Evolutionary conservation across 1,284 basidiomycete species (phyloP).

Genomic region (Tetrapyrgos nigripes): DNA sequence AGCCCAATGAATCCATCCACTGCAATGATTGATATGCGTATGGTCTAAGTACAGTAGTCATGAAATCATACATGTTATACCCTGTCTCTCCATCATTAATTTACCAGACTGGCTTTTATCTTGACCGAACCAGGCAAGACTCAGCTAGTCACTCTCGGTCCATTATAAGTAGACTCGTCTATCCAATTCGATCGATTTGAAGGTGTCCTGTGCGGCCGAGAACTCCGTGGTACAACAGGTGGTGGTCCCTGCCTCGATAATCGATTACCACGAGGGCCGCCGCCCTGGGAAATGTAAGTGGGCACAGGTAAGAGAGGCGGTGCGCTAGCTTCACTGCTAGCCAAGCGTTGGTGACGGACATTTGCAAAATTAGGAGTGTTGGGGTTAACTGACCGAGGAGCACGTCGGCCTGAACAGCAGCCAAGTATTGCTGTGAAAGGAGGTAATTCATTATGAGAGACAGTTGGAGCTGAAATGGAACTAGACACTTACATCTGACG

Average conservation of each 20-base stretch:
- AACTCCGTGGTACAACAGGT: conserved; percentile 25
- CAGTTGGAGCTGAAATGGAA: not conserved
- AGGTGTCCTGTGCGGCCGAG: conserved; percentile 20
- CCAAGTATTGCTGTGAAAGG: conserved; percentile 1
- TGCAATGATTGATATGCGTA: too few species aligned
- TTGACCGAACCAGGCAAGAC: too few species aligned
- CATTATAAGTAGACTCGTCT: conserved; percentile 52
- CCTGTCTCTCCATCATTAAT: too few species aligned
- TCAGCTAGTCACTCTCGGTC: too few species aligned
- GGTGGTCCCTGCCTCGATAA: conserved; percentile 2
- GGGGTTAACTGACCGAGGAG: not conserved
- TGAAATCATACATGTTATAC: too few species aligned
- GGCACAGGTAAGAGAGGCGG: not conserved
- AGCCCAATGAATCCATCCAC: too few species aligned
- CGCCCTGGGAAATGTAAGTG: not conserved
- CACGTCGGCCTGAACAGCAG: conserved; percentile 8
- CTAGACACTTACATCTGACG: conserved; percentile 18
- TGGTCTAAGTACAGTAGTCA: too few species aligned
- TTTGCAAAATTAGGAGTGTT: not conserved
- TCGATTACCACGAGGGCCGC: conserved; percentile 1
- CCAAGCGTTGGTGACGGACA: conserved; percentile 8
- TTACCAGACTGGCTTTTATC: too few species aligned
- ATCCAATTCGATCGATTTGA: conserved; percentile 48
- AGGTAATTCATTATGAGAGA: not conserved
- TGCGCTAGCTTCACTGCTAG: not conserved